Evolutionary conservation across 345 rosid species (phyloP).

Genomic region (Brassica napus): DNA sequence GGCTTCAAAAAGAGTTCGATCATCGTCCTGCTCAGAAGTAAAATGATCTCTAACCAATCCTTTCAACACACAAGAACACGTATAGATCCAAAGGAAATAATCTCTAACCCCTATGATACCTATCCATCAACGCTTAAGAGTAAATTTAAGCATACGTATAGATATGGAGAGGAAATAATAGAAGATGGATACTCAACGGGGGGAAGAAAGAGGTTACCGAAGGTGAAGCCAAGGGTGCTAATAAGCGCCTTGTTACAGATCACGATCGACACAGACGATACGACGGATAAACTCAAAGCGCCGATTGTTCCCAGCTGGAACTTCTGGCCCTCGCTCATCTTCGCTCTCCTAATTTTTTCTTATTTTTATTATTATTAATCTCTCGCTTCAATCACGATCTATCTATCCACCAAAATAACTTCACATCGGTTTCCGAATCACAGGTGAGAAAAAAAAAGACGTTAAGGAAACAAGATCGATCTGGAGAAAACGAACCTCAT

Average conservation of each 20-base stretch:
- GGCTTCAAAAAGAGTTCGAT: not conserved
- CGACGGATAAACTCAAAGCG: constrained; percentile 93
- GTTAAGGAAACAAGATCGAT: constrained; percentile 22
- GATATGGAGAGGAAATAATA: constrained; percentile 9
- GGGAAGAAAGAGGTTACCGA: constrained; percentile 51
- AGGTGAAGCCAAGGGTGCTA: constrained; percentile 94
- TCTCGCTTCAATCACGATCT: constrained; percentile 58
- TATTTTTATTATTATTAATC: not conserved
- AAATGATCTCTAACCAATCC: not conserved
- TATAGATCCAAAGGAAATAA: not conserved
- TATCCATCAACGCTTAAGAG: no score
- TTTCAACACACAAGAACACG: not conserved
- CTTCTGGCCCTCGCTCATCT: constrained; percentile 83
- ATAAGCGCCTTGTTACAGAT: constrained; percentile 99
- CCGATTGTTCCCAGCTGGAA: constrained; percentile 97
- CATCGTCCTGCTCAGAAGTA: not conserved
- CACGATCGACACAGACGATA: constrained; percentile 97
- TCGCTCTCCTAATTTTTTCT: constrained; percentile 22
- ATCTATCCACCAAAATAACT: constrained; percentile 20
- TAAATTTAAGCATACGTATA: not conserved
- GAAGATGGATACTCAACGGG: not conserved
- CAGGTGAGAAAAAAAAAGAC: not conserved
- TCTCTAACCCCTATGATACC: no score
- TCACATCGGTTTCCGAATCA: constrained; percentile 8
- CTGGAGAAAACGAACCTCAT: constrained; percentile 36